Evolutionary conservation across 805 yeast species (phyloP), one percentile per base, ranked within the genome.

Genomic region (Barnettozyma botsteinii): DNA sequence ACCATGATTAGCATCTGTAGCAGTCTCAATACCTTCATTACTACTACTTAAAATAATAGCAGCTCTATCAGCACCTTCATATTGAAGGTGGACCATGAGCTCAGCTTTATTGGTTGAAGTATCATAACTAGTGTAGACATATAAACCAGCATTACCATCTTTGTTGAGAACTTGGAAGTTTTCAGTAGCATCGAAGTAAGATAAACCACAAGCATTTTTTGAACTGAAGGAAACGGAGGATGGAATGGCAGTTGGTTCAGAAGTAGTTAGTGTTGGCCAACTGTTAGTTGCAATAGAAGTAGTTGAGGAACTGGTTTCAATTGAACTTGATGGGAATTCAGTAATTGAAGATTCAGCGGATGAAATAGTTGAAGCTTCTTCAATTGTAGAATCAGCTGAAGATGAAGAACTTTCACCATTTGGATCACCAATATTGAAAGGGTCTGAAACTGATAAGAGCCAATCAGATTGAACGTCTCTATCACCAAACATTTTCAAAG

Each of bases 401-500:
- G 26, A 24, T 7, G 26, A 24, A 24, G 12, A 7, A 7, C 21
- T 17, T 15, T 15, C n/a, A 8, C 5, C 20, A 17, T 15, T 17
- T 6, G 25, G 10, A 17, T 17, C 28, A 15, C 20, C 20, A 17
- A 23, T 21, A 13, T 18, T 11, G 17, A 46, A 43, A 3, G 42
- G 37, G 29, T 38, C 45, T 7, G 47, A 36, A 7, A 43, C 17
- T 30, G 2, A 32, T 22, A 38, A n/a, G 15, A 38, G 29, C 49
- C 49, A 46, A 27, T 46, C 49, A 7, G 30, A 41, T 7, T 13
- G 25, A 25, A 33, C 36, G 5, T 26, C 25, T 30, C 25, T 22
- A 10, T 26, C 30, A 33, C 49, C 49, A 25, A 43, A 43, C 30
- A 33, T 41, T 18, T 18, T 46, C 22, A 46, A 31, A 7, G 41